These are phyloP conservation scores for Microcyclospora pomicola DNA, from an alignment of 2,329 filamentous ascomycete genomes.

Conservation along the genomic window DNA sequence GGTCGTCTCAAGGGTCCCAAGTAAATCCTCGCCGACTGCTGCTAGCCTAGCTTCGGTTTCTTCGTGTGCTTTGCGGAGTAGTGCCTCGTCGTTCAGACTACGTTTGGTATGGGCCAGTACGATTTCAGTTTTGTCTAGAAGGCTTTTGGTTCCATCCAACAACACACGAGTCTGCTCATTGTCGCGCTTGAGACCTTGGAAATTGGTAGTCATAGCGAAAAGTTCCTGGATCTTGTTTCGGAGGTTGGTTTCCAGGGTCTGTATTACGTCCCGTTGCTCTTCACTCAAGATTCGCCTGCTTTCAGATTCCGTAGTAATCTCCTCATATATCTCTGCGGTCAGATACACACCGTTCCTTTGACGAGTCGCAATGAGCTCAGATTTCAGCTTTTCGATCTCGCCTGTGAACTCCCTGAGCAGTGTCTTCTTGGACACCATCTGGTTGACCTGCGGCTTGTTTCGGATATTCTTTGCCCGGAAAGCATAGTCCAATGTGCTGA, in stretches of 20 bases:
- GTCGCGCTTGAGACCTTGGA: slow-evolving; percentile 79
- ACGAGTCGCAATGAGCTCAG: slow-evolving; percentile 80
- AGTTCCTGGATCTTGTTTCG: slow-evolving; percentile 90
- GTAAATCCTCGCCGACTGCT: slow-evolving; percentile 58
- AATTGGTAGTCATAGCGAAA: slow-evolving; percentile 70
- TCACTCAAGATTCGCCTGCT: slow-evolving; percentile 81
- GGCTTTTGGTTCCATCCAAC: slow-evolving; percentile 65
- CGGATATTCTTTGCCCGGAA: slow-evolving; percentile 97
- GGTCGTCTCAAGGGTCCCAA: slow-evolving; percentile 64
- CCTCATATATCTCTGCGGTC: slow-evolving; percentile 75
- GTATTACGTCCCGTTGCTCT: slow-evolving; percentile 82
- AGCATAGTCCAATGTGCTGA: slow-evolving; percentile 93
- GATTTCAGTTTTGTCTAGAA: slow-evolving; percentile 78
- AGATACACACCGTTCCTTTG: slow-evolving; percentile 93
- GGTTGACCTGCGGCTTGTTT: slow-evolving; percentile 93
- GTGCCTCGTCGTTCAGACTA: slow-evolving; percentile 63
- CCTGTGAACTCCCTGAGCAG: slow-evolving; percentile 76
- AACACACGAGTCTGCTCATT: slow-evolving; percentile 60
- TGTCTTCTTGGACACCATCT: slow-evolving; percentile 83
- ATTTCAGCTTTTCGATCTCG: slow-evolving; percentile 90
- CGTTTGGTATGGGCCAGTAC: slow-evolving; percentile 65
- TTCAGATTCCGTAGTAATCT: slow-evolving; percentile 83
- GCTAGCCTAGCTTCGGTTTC: slow-evolving; percentile 68
- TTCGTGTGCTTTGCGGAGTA: slow-evolving; percentile 70
- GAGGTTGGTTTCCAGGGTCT: slow-evolving; percentile 79